Base-by-base conservation (phyloP, 2,329 filamentous ascomycete genomes). In the Epichloe sylvatica region DNA sequence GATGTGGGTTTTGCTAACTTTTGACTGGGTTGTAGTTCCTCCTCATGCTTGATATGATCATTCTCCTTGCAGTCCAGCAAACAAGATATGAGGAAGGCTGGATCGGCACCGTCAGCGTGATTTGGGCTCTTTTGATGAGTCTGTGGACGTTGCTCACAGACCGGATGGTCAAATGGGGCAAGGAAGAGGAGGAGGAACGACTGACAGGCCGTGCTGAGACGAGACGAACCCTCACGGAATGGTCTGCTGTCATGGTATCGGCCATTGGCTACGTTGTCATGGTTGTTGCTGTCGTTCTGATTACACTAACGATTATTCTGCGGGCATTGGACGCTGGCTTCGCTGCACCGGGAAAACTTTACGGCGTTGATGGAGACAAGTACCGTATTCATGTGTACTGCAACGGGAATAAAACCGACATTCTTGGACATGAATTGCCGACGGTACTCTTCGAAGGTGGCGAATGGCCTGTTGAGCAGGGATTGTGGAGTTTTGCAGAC, bases 361-460 rank as follows among this genome's bases (percentile, higher is more conserved):
- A 88, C 64, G 81, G 76, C 64, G 90, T 98, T 11, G 88, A 96
- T 56, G 81, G 80, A 34, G 75, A 82, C 66, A 90, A 90, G 61
- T 97, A 96, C 62, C 76, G 83, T 56, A 78, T 98, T 15, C 92
- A 98, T 59, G 70, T 97, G 2, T 84, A 84, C 60, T 97, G 91
- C 62, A 58, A 62, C 8, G 90, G 90, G n/a, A 85, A 88, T 53
- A 76, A 74, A 44, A 78, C 76, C 30, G 68, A 78, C 40, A 62
- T 68, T 1, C 60, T 73, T 15, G 81, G 77, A 13, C 51, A 57
- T 11, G 74, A 72, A 25, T 63, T 78, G n/a, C 83, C 89, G 0
- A 97, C 92, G 0, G 78, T 97, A 5, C 71, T 98, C 11, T 73
- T 97, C 3, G 91, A 97, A 63, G 87, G 81, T 3, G 90, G 87